A percentile compares a stretch with the other conserved stretches of the same genome.
phyloP scores from a whole-genome alignment of 352 stramenopile genomes.

The Phytophthora pluvialis region DNA sequence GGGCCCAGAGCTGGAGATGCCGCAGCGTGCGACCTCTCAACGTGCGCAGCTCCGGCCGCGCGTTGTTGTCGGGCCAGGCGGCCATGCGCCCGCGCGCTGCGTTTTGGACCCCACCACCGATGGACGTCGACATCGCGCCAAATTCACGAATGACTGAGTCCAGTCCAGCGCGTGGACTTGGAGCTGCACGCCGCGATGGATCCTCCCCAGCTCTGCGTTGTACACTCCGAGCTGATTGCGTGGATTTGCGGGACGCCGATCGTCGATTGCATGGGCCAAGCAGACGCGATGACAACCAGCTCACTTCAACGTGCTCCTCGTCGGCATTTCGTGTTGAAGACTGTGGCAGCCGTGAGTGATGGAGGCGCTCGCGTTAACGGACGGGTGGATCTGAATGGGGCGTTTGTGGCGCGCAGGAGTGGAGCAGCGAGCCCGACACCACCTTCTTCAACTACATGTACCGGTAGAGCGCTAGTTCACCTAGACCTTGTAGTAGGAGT shows the following conservation, averaged over 20 bases:
- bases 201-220: neutral
- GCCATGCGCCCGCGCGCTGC: conserved; percentile 19
- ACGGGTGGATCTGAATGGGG: neutral
- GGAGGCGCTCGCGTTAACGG: neutral
- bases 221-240: neutral
- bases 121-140: conserved; percentile 15
- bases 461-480: conserved; percentile 26
- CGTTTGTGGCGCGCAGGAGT: conserved; percentile 14
- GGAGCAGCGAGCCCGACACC: conserved; percentile 22
- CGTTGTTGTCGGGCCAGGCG: conserved; percentile 33
- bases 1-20: conserved; percentile 36
- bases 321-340: conserved; percentile 17
- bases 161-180: neutral
- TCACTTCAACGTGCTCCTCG: conserved; percentile 19
- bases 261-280: conserved; percentile 15
- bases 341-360: conserved; percentile 1
- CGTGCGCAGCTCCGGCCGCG: conserved; percentile 37
- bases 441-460: conserved; percentile 18
- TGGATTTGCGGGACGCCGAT: conserved; percentile 18
- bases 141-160: conserved; percentile 16
- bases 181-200: conserved; percentile 3
- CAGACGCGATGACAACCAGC: conserved; percentile 8
- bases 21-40: conserved; percentile 37
- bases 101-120: conserved; percentile 10
- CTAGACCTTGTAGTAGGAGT: neutral